Percentiles rank a stretch among this genome's conserved stretches.
Evolutionary conservation across 2,329 filamentous ascomycete genomes (phyloP).

Genomic region (Hymenoscyphus infarciens): DNA sequence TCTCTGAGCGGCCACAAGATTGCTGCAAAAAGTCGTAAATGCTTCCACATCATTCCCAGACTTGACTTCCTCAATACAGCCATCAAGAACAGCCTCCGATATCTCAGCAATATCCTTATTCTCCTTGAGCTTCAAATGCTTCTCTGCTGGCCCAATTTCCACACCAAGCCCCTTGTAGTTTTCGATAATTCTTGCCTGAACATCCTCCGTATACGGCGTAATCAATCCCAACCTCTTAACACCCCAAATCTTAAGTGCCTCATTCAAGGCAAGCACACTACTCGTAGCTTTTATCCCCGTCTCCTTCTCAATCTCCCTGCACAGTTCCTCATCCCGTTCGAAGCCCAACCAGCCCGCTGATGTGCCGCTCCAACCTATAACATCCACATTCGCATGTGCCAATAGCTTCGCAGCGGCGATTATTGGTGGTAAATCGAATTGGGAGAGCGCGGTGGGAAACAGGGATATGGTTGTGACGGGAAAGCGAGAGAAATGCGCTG

Average conservation of each 20-base stretch:
- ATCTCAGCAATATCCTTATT: conserved; percentile 40
- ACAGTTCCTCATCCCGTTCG: conserved; percentile 40
- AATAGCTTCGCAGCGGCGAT: conserved; percentile 37
- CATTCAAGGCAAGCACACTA: conserved; percentile 41
- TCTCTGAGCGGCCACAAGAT: conserved; percentile 40
- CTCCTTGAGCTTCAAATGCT: conserved; percentile 36
- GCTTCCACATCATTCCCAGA: conserved; percentile 33
- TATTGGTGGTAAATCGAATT: conserved; percentile 35
- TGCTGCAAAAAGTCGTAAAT: conserved; percentile 43
- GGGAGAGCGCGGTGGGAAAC: conserved; percentile 32
- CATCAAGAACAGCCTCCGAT: conserved; percentile 34
- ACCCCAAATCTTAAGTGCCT: conserved; percentile 31
- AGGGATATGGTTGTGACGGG: conserved; percentile 40
- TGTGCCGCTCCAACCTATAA: conserved; percentile 40
- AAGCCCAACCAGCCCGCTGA: conserved; percentile 41
- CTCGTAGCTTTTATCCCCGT: conserved; percentile 41
- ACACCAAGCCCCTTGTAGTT: conserved; percentile 37
- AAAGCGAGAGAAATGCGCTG: conserved; percentile 44
- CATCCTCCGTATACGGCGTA: conserved; percentile 42
- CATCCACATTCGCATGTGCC: conserved; percentile 38
- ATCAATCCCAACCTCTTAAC: conserved; percentile 38
- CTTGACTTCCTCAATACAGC: conserved; percentile 20
- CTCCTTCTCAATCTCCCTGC: conserved; percentile 36
- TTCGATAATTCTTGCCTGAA: conserved; percentile 38
- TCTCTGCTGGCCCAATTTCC: conserved; percentile 34